A percentile compares a stretch with the other conserved stretches of the same genome.
These are phyloP conservation scores for Colletotrichum ledebouriae DNA, from an alignment of 2,329 filamentous ascomycete genomes.

Conservation along the genomic window DNA sequence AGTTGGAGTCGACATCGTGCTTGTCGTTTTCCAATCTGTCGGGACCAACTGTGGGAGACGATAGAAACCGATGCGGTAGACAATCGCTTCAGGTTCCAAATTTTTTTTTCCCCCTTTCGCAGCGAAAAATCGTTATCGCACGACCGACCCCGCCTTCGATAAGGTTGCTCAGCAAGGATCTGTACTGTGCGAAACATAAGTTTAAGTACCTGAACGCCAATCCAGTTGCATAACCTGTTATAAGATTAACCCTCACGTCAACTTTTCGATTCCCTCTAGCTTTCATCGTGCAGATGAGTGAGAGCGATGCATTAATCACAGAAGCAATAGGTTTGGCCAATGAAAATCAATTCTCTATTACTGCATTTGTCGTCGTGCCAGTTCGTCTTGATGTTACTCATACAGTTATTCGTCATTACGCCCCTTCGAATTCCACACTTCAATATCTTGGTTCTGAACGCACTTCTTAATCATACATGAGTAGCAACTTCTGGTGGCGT, in stretches of 20 bases:
- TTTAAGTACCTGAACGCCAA: too few species aligned
- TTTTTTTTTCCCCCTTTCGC: slow-evolving; percentile 38
- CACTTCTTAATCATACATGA: slow-evolving; percentile 25
- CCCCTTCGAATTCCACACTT: slow-evolving; percentile 10
- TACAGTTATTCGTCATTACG: slow-evolving; percentile 12
- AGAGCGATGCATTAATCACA: not conserved
- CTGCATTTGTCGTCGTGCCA: slow-evolving; percentile 12
- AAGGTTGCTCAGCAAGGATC: slow-evolving; percentile 30
- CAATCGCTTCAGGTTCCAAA: slow-evolving; percentile 31
- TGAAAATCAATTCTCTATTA: slow-evolving; percentile 13
- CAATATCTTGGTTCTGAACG: slow-evolving; percentile 7
- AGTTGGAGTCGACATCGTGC: slow-evolving; percentile 63
- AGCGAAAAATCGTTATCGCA: slow-evolving; percentile 43
- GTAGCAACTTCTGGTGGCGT: slow-evolving; percentile 20
- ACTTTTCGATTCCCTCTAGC: too few species aligned
- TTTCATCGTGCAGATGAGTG: too few species aligned
- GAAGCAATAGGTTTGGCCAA: not conserved
- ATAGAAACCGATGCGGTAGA: slow-evolving; percentile 25
- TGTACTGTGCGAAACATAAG: not conserved
- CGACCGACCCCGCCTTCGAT: slow-evolving; percentile 42
- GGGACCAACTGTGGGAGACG: slow-evolving; percentile 38
- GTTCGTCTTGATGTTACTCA: slow-evolving; percentile 14
- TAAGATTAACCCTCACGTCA: too few species aligned
- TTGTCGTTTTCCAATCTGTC: slow-evolving; percentile 43
- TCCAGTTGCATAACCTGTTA: too few species aligned